Conservation (phyloP, 176 grass and related monocot genomes). For the Rhynchospora tenuis region DNA sequence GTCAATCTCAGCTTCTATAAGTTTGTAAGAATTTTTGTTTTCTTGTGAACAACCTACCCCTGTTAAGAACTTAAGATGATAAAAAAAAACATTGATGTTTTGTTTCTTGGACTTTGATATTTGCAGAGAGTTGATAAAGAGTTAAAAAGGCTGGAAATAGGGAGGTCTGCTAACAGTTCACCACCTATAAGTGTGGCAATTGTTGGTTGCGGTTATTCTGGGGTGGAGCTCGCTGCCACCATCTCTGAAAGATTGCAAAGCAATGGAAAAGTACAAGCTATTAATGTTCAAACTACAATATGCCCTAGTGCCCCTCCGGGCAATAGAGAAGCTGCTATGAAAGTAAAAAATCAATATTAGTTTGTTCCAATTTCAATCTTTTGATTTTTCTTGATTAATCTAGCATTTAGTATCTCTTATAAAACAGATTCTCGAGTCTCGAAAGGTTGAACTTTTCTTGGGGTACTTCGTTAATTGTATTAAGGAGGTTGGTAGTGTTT, state of each 20-base stretch:
- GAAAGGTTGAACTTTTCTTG: slow-evolving; percentile 80
- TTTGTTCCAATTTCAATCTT: not conserved
- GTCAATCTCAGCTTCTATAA: slow-evolving; percentile 1
- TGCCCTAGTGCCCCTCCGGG: slow-evolving; percentile 80
- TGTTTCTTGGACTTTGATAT: slow-evolving; percentile 7
- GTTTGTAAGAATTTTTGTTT: not conserved
- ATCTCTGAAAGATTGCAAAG: slow-evolving; percentile 87
- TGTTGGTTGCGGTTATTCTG: slow-evolving; percentile 89
- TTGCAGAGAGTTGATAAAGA: slow-evolving; percentile 75
- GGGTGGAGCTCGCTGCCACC: slow-evolving; percentile 89
- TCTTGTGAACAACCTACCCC: not conserved
- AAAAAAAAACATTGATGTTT: not conserved
- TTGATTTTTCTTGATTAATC: not conserved
- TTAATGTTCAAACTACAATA: slow-evolving; percentile 77
- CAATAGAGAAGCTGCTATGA: slow-evolving; percentile 80
- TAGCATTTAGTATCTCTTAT: not conserved
- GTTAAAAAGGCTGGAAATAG: slow-evolving; percentile 68
- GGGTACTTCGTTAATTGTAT: slow-evolving; percentile 75
- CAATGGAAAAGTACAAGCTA: slow-evolving; percentile 78
- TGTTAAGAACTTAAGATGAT: slow-evolving; percentile 9
- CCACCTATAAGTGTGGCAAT: slow-evolving; percentile 66
- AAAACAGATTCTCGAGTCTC: slow-evolving; percentile 72
- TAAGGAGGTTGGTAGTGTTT: slow-evolving; percentile 38
- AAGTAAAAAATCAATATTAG: slow-evolving; percentile 42
- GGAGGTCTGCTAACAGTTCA: slow-evolving; percentile 59